Conservation (phyloP, 2,329 filamentous ascomycete species). For the Emericellopsis atlantica region DNA sequence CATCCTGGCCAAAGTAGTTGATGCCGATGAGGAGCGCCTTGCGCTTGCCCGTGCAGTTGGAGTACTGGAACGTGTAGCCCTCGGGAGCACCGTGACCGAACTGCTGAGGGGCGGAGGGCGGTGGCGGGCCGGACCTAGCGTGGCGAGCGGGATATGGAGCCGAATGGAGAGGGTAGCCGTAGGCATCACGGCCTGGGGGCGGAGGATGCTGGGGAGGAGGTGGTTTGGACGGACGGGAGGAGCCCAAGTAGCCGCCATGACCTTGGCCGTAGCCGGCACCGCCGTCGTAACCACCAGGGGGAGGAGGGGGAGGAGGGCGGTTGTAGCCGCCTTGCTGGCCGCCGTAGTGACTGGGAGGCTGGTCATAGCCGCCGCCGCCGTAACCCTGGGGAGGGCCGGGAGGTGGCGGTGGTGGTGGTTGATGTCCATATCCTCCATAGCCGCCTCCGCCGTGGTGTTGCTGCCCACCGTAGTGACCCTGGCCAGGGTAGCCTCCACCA, state of each 20-base stretch:
- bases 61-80: conserved; percentile 64
- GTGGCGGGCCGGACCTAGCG: conserved; percentile 23
- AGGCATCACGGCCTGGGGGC: conserved; percentile 28
- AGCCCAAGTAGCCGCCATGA: conserved; percentile 1
- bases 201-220: conserved; percentile 22
- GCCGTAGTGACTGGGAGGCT: no score
- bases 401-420: no score
- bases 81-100: conserved; percentile 58
- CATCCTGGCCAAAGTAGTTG: conserved; percentile 66
- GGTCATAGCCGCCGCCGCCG: conserved; percentile 12
- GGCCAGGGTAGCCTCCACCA: conserved; percentile 21
- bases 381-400: conserved; percentile 1
- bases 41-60: conserved; percentile 57
- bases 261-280: conserved; percentile 11
- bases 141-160: conserved; percentile 11
- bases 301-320: conserved; percentile 12
- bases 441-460: conserved; percentile 10
- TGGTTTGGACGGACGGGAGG: conserved; percentile 3
- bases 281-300: conserved; percentile 6
- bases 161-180: conserved; percentile 29
- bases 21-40: conserved; percentile 69
- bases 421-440: neutral
- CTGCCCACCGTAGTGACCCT: conserved; percentile 22
- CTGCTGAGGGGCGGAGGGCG: conserved; percentile 36
- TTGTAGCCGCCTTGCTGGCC: conserved; percentile 6